Evolutionary conservation across 345 rosid species (phyloP), one percentile per base, ranked within the genome.

Genomic region (Euclidium syriacum): DNA sequence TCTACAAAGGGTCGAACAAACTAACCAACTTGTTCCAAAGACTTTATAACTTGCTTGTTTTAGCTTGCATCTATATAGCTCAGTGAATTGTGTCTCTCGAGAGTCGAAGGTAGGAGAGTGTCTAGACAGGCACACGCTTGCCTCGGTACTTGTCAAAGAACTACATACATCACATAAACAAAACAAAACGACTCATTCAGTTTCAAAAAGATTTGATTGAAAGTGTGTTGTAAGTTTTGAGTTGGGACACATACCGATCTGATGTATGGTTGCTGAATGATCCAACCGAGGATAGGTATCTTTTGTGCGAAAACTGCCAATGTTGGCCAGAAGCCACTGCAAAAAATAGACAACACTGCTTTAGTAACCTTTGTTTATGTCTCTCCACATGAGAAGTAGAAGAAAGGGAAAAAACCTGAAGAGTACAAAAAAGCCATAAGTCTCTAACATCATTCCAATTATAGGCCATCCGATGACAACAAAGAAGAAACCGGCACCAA

Each of bases 301-400:
- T 74, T 90, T 73, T 90, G 95, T 18, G 83, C 48, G 52, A 94
- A 90, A 58, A 90, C 95, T 57, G 99, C 80, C 50, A 94, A 79
- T 40, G 99, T 90, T 3, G 96, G 97, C 99, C 99, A 94, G 87
- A 94, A 94, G 48, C 99, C 99, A 81, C 97, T 94, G 88, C n/a
- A n/a, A n/a, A n/a, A 34, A 43, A 72, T 5, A 51, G 26, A 58
- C 20, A 26, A 58, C 42, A 0, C 2, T 24, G n/a, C n/a, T n/a
- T 72, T 25, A 65, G 44, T 41, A 33, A 11, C 15, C n/a, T n/a
- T n/a, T 14, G 33, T n/a, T 10, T 22, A 56, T 44, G 55, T 16
- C 47, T 39, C 14, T 51, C 58, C 44, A 48, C 47, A 55, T 17
- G 32, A 10, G 5, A 19, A 41, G 61, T 11, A 50, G 34, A 35